A percentile compares a stretch with the other conserved stretches of the same genome.
Conservation (phyloP, 1,139 yeast genomes). For the Candida sanyaensis region DNA sequence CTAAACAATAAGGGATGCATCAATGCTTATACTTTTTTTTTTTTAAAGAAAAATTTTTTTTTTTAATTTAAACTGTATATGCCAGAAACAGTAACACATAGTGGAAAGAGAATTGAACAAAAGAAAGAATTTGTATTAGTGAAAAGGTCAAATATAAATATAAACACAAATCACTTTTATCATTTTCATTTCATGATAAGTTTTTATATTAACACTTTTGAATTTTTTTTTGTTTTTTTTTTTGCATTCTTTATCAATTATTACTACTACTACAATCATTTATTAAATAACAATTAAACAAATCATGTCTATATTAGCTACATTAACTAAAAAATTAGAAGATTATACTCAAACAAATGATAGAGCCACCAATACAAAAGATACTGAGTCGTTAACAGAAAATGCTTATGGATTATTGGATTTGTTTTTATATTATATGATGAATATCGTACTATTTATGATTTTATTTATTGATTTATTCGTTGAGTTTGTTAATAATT, state of each 20-base stretch:
- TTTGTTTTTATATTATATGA: slow-evolving; percentile 12
- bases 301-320: background rate
- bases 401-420: slow-evolving; percentile 11
- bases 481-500: slow-evolving; percentile 13
- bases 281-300: background rate
- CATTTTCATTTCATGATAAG: no score
- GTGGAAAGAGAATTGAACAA: no score
- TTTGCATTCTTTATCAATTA: no score
- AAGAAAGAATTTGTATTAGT: no score
- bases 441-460: slow-evolving; percentile 14
- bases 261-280: background rate
- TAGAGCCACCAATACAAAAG: background rate
- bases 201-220: background rate
- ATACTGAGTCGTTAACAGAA: slow-evolving; percentile 5
- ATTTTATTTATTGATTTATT: slow-evolving; percentile 13
- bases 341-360: background rate
- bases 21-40: background rate
- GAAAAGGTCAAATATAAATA: background rate
- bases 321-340: slow-evolving; percentile 1
- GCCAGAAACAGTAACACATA: no score
- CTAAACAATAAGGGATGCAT: background rate
- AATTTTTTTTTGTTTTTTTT: background rate
- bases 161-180: background rate
- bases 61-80: no score
- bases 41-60: no score